Percentiles rank a stretch among this genome's conserved stretches.
Evolutionary conservation across 768 basidiomycete species (phyloP).

Genomic region (Lentinula raphanica): DNA sequence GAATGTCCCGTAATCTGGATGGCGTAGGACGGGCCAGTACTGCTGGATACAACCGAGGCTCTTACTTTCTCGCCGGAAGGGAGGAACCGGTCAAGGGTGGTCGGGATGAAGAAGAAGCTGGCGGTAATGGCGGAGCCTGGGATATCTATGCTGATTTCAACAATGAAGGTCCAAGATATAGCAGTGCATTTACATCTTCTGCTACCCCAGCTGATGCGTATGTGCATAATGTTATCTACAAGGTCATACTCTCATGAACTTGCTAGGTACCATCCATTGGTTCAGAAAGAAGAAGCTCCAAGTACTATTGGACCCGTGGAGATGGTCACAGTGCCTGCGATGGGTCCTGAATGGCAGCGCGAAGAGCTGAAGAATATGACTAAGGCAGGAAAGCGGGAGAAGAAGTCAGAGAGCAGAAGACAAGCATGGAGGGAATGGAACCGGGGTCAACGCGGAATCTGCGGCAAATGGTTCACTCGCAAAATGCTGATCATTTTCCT

Average conservation of each 20-base stretch:
- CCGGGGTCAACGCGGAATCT: slow-evolving; percentile 74
- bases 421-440: slow-evolving; percentile 73
- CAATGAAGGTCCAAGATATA: slow-evolving; percentile 77
- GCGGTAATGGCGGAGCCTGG: slow-evolving; percentile 46
- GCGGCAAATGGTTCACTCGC: slow-evolving; percentile 74
- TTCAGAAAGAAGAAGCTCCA: slow-evolving; percentile 29
- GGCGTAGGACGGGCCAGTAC: slow-evolving; percentile 31
- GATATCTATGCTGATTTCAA: slow-evolving; percentile 90
- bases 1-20: slow-evolving; percentile 34
- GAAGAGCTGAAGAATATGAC: slow-evolving; percentile 76
- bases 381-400: slow-evolving; percentile 61
- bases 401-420: slow-evolving; percentile 45
- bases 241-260: not conserved
- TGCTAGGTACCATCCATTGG: slow-evolving; percentile 41
- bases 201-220: slow-evolving; percentile 41
- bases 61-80: slow-evolving; percentile 64
- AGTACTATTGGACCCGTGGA: slow-evolving; percentile 54
- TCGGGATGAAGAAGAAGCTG: slow-evolving; percentile 55
- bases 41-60: slow-evolving; percentile 71
- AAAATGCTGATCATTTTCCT: slow-evolving; percentile 65
- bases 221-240: slow-evolving; percentile 16
- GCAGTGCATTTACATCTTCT: slow-evolving; percentile 47
- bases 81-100: slow-evolving; percentile 76
- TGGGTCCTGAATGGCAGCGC: slow-evolving; percentile 87
- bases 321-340: slow-evolving; percentile 85